Percentiles rank a stretch among this genome's conserved stretches.
phyloP scores from a whole-genome alignment of 352 stramenopile species.

The Phytophthora hybrid region DNA sequence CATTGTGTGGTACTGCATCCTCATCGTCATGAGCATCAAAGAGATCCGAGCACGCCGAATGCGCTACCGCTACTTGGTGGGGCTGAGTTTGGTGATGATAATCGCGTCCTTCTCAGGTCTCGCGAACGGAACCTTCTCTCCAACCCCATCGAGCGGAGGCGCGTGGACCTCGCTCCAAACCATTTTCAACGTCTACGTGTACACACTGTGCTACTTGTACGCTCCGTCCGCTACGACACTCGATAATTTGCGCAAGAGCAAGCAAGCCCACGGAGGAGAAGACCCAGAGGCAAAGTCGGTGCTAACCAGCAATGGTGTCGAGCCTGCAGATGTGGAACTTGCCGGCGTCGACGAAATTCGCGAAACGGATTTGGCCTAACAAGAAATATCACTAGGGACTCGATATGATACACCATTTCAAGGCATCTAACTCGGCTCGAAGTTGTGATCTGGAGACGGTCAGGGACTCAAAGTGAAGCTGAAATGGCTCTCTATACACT shows the following conservation, averaged over 20 bases:
- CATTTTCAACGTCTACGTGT: constrained; percentile 75
- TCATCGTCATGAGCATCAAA: constrained; percentile 48
- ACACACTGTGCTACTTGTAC: constrained; percentile 62
- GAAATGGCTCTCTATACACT: no score
- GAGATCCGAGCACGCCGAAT: constrained; percentile 57
- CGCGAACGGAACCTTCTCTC: constrained; percentile 51
- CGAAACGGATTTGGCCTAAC: constrained; percentile 19
- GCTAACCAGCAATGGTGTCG: constrained; percentile 10
- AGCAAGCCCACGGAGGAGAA: constrained; percentile 8
- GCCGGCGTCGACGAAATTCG: constrained; percentile 18
- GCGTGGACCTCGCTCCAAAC: constrained; percentile 59
- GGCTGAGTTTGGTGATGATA: constrained; percentile 60
- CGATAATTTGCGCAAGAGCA: constrained; percentile 32
- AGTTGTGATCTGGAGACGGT: no score
- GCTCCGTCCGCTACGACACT: constrained; percentile 53
- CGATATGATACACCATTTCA: no score
- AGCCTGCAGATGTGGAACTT: constrained; percentile 20
- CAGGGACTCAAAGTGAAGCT: no score
- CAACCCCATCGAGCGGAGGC: constrained; percentile 52
- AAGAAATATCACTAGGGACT: neutral
- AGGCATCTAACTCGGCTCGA: no score
- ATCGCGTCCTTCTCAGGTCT: constrained; percentile 55
- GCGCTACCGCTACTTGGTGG: constrained; percentile 59
- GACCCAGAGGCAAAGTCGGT: constrained; percentile 23
- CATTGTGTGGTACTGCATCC: constrained; percentile 53